Evolutionary conservation across 2,329 filamentous ascomycete species (phyloP), one percentile per base, ranked within the genome.

Genomic region (Colletotrichum lindemuthianum): DNA sequence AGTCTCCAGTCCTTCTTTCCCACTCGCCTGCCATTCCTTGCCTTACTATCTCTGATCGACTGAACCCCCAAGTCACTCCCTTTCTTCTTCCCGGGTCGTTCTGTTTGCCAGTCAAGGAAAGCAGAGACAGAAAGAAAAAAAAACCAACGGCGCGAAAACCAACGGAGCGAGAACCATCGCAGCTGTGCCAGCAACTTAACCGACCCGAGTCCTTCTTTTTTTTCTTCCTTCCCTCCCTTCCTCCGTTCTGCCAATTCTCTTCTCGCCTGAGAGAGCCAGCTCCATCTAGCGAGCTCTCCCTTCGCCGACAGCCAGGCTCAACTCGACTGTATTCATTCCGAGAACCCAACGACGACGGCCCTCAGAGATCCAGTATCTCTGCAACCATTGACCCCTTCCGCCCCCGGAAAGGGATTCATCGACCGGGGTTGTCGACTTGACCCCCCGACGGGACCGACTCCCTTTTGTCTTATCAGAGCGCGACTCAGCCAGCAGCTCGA

Each of bases 401-500:
- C 51, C 37, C 16, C 44, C 47, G 10, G 36, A 47, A 41, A 39
- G 13, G 36, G 24, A 47, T 13, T 59, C 8, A 44, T 61, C 58
- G 61, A 65, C 61, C 61, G 45, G 51, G 50, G 45, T 60, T 56
- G 51, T 60, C 57, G 57, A 54, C 36, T 45, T 39, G 13, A 32
- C 43, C 37, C 54, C 45, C 56, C 49, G 15, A 57, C 51, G 52
- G 41, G 44, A 39, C 41, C 33, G 24, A 43, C 47, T 57, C 59
- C 63, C 47, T 49, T 61, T 58, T 50, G 55, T 63, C 59, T 63
- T 52, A 51, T 54, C 39, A 43, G 40, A 47, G 41, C 49, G 15
- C 47, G 37, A 67, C 41, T 59, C 43, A 47, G 24, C 24, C 4
- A 24, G 16, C 59, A 39, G 37, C 13, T 44, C 43, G 32, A 40